Evolutionary conservation across 306 rosid species (phyloP).

Genomic region (Dalbergia cultrata): DNA sequence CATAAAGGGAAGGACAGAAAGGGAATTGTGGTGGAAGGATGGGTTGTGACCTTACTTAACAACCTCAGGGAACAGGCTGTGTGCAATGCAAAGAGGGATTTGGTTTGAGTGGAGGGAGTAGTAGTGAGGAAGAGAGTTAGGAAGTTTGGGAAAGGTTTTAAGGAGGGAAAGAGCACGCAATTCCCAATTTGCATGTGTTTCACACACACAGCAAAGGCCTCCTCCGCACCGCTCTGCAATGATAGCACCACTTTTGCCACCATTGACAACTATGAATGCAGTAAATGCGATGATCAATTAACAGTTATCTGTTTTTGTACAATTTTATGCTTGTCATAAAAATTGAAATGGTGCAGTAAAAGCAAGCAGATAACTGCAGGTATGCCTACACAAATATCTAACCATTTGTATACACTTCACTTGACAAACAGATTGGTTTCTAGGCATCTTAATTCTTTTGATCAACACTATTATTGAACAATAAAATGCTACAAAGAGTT

Average conservation of each 20-base stretch:
- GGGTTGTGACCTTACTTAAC: too few relatives aligned
- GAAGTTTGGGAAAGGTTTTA: too few relatives aligned
- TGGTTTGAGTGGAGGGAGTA: too few relatives aligned
- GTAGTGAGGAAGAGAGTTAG: too few relatives aligned
- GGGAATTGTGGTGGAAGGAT: too few relatives aligned
- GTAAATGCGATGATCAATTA: too few relatives aligned
- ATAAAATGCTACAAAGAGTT: slow-evolving; percentile 30
- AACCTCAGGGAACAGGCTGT: too few relatives aligned
- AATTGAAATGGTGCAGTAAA: neutral
- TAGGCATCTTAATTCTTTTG: slow-evolving; percentile 3
- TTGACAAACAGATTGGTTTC: slow-evolving; percentile 19
- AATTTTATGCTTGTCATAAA: neutral
- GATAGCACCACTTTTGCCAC: neutral
- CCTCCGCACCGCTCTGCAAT: neutral
- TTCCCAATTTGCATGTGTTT: too few relatives aligned
- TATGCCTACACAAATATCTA: neutral
- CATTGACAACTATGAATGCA: neutral
- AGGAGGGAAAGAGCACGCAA: too few relatives aligned
- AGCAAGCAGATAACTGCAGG: neutral
- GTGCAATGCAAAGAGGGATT: too few relatives aligned
- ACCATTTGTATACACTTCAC: neutral
- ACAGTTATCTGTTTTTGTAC: too few relatives aligned
- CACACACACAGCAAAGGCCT: too few relatives aligned
- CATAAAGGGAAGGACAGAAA: neutral
- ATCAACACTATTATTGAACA: slow-evolving; percentile 6